A percentile compares a stretch with the other conserved stretches of the same genome.
phyloP scores from a whole-genome alignment of 352 stramenopile genomes.

The Phytophthora litchii region DNA sequence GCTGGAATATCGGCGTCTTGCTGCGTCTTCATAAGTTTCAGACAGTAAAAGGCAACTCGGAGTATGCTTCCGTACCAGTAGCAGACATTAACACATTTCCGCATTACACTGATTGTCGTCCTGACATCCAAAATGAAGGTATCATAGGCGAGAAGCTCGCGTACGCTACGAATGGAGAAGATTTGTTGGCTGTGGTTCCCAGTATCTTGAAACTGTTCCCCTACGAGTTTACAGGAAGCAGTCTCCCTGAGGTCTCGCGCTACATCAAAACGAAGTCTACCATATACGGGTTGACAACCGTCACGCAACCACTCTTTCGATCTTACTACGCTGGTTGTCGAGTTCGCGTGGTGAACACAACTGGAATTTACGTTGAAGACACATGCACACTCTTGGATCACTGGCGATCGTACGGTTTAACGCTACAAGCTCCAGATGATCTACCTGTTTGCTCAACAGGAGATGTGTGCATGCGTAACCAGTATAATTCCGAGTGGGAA shows the following conservation, averaged over 20 bases:
- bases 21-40: conserved; percentile 35
- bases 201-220: conserved; percentile 29
- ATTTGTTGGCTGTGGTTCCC: conserved; percentile 22
- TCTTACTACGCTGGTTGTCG: conserved; percentile 31
- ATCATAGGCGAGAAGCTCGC: conserved; percentile 21
- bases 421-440: conserved; percentile 24
- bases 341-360: conserved; percentile 30
- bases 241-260: conserved; percentile 21
- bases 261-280: conserved; percentile 29
- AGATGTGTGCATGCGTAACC: conserved; percentile 29
- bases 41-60: conserved; percentile 12
- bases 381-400: conserved; percentile 24
- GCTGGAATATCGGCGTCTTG: conserved; percentile 25
- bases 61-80: conserved; percentile 30
- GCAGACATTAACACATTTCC: conserved; percentile 35
- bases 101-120: conserved; percentile 30
- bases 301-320: conserved; percentile 31
- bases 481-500: conserved; percentile 28
- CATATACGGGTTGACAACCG: conserved; percentile 16
- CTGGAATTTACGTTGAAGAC: conserved; percentile 31
- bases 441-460: conserved; percentile 30
- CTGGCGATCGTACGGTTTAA: conserved; percentile 27
- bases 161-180: conserved; percentile 15
- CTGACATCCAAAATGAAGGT: conserved; percentile 27
- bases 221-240: conserved; percentile 21